Base-by-base conservation (phyloP, 2,329 filamentous ascomycete species). In the Penicillium sp. region DNA sequence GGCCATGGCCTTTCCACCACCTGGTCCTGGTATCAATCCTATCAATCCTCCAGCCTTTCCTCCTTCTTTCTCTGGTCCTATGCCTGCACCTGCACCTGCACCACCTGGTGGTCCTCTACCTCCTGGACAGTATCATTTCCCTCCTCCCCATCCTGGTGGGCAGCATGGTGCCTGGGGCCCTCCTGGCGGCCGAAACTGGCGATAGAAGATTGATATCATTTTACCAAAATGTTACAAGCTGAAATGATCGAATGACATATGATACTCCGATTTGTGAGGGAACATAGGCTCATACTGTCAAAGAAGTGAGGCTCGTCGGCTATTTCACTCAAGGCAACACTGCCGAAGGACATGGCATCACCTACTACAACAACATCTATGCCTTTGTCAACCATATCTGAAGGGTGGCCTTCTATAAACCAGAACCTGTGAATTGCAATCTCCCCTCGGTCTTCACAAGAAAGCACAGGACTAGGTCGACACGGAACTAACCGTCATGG, bases 81-180 rank as follows among this genome's bases (percentile, higher is more conserved):
- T 57, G 39, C 59, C 60, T n/a, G 52, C 58, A 41, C 54, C 53
- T 13, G 50, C 54, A 38, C 59, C 60, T 15, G 52, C 58, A 41
- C 54, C 53, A 12, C 52, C 54, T 8, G 61, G 53, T n/a, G 65
- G 63, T 35, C 62, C 58, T 20, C 62, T 66, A 50, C 62, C 65
- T 1, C 62, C 61, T 24, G 64, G 66, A 1, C 61, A 66, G 15
- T 62, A 66, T 50, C 62, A 63, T 41, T 69, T 67, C 25, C 66
- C 66, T 27, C 65, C 64, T 13, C 64, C 66, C 27, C 63, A 69
- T 51, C 55, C 59, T 12, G 57, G 55, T 0, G 54, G 55, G 6
- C 58, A 60, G 12, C 55, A 58, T 28, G 55, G 57, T 12, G 58
- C 58, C 25, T 63, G 61, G 57, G 56, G 56, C 8, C 53, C 50